phyloP scores from a whole-genome alignment of 2,329 filamentous ascomycete species.

The Chrysoporthe cubensis region DNA sequence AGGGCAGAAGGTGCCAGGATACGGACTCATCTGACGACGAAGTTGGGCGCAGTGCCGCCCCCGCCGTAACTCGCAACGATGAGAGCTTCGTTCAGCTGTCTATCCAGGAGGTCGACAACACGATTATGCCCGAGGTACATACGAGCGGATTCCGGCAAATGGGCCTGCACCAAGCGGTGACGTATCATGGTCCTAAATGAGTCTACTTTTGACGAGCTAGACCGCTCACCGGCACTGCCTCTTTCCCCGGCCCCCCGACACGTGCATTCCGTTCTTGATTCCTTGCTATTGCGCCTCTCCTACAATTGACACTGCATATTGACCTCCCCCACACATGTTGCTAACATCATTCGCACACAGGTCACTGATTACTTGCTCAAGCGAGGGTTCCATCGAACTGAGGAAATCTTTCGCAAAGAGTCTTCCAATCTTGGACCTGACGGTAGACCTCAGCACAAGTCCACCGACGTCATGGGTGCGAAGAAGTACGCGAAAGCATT shows the following conservation, averaged over 20 bases:
- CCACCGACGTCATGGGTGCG: conserved; percentile 71
- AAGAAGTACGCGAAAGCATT: conserved; percentile 79
- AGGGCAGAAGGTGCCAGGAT: neutral
- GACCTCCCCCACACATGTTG: neutral
- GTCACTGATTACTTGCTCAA: conserved; percentile 95
- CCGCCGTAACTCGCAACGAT: neutral
- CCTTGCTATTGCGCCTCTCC: neutral
- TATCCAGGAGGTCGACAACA: neutral
- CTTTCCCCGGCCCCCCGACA: neutral
- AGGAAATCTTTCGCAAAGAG: conserved; percentile 90
- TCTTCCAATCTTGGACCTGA: conserved; percentile 82
- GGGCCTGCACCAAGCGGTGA: neutral
- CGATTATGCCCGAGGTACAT: neutral
- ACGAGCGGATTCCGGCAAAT: neutral
- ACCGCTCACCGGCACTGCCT: neutral
- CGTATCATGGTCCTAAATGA: neutral
- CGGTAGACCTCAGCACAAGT: conserved; percentile 71
- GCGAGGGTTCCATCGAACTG: conserved; percentile 90
- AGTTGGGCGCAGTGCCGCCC: neutral
- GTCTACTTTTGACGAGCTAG: neutral
- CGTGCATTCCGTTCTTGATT: neutral
- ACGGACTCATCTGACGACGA: neutral
- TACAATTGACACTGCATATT: neutral
- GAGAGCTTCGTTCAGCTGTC: neutral
- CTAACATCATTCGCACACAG: conserved; percentile 38